phyloP scores from a whole-genome alignment of 805 yeast genomes.

The Wickerhamiella occidentalis region DNA sequence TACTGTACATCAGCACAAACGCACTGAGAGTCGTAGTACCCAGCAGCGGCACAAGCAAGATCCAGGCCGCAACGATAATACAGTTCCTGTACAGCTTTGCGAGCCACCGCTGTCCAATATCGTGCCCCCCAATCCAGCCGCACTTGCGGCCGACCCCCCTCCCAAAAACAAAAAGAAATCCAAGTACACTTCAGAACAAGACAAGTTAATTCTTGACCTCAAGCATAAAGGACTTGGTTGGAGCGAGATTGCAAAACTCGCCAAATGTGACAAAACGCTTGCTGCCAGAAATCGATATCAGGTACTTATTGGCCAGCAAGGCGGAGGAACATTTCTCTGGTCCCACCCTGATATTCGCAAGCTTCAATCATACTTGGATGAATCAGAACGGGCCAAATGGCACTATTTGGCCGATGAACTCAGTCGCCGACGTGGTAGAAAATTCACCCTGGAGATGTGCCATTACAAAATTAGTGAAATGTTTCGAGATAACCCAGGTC shows the following conservation, averaged over 20 bases:
- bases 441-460: conserved; percentile 41
- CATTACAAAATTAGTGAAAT: conserved; percentile 41
- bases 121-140: conserved; percentile 33
- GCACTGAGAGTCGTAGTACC: neutral
- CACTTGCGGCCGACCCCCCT: conserved; percentile 32
- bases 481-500: conserved; percentile 43
- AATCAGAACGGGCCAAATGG: conserved; percentile 63
- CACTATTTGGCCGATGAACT: conserved; percentile 50
- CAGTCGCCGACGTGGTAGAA: conserved; percentile 38
- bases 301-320: conserved; percentile 73
- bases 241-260: conserved; percentile 58
- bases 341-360: conserved; percentile 41
- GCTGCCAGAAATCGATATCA: conserved; percentile 73
- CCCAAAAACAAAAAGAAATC: conserved; percentile 49
- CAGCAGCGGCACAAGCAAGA: conserved; percentile 9
- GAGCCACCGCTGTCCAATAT: conserved; percentile 39
- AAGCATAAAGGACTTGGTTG: conserved; percentile 55
- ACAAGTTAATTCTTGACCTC: conserved; percentile 46
- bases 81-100: conserved; percentile 29
- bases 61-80: conserved; percentile 13
- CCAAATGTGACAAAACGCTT: conserved; percentile 51
- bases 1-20: conserved; percentile 5
- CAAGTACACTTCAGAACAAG: conserved; percentile 61
- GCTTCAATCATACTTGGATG: conserved; percentile 46
- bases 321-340: conserved; percentile 59